A percentile compares a stretch with the other conserved stretches of the same genome.
Conservation (phyloP, 495 filamentous ascomycete genomes). For the Penicillium bialowiezense region DNA sequence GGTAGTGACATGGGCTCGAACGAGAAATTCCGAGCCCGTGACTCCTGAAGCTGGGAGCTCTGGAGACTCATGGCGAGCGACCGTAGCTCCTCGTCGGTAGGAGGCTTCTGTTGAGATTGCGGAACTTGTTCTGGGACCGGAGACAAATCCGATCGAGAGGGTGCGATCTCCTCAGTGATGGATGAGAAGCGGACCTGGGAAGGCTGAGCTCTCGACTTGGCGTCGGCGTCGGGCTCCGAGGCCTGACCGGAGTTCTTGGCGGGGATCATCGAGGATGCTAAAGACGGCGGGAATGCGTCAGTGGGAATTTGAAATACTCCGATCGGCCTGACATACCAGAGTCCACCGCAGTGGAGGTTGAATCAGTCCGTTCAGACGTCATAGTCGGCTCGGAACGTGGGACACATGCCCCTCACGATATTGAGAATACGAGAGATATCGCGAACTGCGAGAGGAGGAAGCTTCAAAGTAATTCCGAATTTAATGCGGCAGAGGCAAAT, state of each 20-base stretch:
- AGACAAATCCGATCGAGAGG: constrained; percentile 28
- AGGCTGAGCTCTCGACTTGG: constrained; percentile 33
- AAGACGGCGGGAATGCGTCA: constrained; percentile 16
- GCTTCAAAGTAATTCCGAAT: too few relatives aligned
- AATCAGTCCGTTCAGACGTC: constrained; percentile 42
- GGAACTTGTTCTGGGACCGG: constrained; percentile 27
- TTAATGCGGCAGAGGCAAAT: constrained; percentile 28
- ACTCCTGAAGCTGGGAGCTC: constrained; percentile 71
- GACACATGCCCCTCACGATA: constrained; percentile 37
- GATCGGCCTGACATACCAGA: constrained; percentile 30
- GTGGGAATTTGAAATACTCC: neutral
- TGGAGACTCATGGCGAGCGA: constrained; percentile 70
- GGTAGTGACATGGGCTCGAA: constrained; percentile 88
- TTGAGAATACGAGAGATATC: neutral
- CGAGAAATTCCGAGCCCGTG: constrained; percentile 76
- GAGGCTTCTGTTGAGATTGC: constrained; percentile 29
- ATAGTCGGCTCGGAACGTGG: constrained; percentile 35
- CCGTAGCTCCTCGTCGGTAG: constrained; percentile 54
- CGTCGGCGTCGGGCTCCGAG: constrained; percentile 28
- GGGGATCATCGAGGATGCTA: constrained; percentile 21
- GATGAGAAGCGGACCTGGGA: constrained; percentile 77
- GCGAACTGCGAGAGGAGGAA: neutral
- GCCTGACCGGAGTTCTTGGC: constrained; percentile 28
- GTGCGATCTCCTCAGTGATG: constrained; percentile 72
- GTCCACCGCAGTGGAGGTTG: constrained; percentile 24